Percentiles rank a stretch among this genome's conserved stretches.
phyloP scores from a whole-genome alignment of 192 early-diverging fungal genomes.

The Gonapodya prolifera region DNA sequence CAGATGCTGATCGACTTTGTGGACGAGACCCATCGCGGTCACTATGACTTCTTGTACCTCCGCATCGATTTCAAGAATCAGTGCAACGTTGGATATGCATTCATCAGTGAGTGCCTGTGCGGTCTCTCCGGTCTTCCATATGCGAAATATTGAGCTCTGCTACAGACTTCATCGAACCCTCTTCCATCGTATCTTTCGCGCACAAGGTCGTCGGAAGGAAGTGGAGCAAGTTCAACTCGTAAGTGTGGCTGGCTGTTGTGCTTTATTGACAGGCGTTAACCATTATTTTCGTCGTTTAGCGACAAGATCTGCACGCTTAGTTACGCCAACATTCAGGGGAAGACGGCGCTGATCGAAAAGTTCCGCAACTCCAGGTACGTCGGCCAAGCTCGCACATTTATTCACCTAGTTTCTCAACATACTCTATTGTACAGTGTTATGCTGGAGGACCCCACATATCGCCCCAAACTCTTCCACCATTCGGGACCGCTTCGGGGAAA shows the following conservation, averaged over 20 bases:
- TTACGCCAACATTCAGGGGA: constrained; percentile 75
- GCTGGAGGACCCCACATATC: constrained; percentile 57
- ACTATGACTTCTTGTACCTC: constrained; percentile 69
- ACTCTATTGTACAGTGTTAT: constrained; percentile 44
- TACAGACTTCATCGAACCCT: constrained; percentile 53
- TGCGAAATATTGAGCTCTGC: not conserved
- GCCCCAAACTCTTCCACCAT: constrained; percentile 63
- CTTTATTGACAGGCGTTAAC: constrained; percentile 25
- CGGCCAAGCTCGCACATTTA: not conserved
- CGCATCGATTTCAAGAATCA: constrained; percentile 80
- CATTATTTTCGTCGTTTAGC: constrained; percentile 14
- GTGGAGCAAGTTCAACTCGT: constrained; percentile 30
- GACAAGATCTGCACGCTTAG: constrained; percentile 61
- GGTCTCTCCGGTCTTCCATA: constrained; percentile 32
- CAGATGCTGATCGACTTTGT: constrained; percentile 62
- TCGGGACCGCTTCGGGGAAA: constrained; percentile 39
- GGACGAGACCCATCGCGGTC: constrained; percentile 51
- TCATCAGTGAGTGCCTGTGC: constrained; percentile 25
- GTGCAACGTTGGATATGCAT: constrained; percentile 77
- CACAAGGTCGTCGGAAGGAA: constrained; percentile 54
- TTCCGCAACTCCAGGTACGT: constrained; percentile 65
- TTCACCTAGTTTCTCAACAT: not conserved
- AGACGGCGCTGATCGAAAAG: constrained; percentile 54
- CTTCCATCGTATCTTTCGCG: constrained; percentile 52
- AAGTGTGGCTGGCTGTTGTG: not conserved